Evolutionary conservation across 1,284 basidiomycete genomes (phyloP).

Genomic region (Apiotrichum porosum): DNA sequence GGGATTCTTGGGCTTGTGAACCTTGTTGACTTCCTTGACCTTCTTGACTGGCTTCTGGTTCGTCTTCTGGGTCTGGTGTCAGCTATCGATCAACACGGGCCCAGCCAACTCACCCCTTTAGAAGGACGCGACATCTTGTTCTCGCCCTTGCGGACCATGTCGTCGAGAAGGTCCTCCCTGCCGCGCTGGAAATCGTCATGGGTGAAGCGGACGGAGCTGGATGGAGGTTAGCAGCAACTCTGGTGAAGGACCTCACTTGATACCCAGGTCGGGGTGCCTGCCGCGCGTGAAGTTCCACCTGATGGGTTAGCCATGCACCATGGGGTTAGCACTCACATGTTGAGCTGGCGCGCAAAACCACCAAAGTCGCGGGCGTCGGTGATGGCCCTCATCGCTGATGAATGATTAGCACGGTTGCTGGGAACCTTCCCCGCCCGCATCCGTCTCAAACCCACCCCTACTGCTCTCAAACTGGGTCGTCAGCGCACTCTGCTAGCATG

Average conservation of each 20-base stretch:
- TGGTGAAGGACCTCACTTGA: neutral
- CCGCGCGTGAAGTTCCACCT: conserved; percentile 17
- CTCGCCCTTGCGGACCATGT: conserved; percentile 10
- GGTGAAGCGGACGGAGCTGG: conserved; percentile 11
- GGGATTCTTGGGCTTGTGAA: too few species aligned
- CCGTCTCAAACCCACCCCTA: conserved; percentile 1
- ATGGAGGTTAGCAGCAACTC: neutral
- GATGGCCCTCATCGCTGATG: conserved; percentile 13
- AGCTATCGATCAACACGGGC: too few species aligned
- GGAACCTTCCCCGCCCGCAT: too few species aligned
- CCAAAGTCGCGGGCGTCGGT: conserved; percentile 11
- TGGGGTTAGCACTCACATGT: conserved; percentile 10
- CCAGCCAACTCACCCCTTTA: too few species aligned
- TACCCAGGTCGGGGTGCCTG: neutral
- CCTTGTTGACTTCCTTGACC: too few species aligned
- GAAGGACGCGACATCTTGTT: too few species aligned
- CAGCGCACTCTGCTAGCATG: neutral
- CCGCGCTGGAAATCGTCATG: conserved; percentile 6
- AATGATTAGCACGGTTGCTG: neutral
- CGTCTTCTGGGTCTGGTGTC: too few species aligned
- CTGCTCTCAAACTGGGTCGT: conserved; percentile 14
- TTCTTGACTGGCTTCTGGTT: too few species aligned
- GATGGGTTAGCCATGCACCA: neutral
- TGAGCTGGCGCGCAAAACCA: conserved; percentile 16
- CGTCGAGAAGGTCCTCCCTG: conserved; percentile 4